These are phyloP conservation scores for Dactylellina drechsleri DNA, from an alignment of 2,329 filamentous ascomycete species.

Conservation along the genomic window DNA sequence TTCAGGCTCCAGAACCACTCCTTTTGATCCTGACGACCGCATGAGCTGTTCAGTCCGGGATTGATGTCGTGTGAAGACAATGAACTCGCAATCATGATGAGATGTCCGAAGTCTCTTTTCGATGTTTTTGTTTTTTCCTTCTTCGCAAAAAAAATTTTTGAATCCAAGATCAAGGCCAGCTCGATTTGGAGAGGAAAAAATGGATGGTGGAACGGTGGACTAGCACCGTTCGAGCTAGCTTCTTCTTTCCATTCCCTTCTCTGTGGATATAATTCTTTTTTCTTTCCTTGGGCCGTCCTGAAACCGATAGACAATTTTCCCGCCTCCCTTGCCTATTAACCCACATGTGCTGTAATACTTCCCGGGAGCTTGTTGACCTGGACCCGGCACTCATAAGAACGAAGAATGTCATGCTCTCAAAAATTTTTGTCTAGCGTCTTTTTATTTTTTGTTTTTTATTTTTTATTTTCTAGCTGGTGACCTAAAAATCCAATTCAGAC, in stretches of 20 bases:
- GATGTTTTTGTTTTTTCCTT: background rate
- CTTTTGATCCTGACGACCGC: conserved; percentile 42
- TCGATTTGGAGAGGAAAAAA: conserved; percentile 13
- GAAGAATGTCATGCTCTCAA: conserved; percentile 48
- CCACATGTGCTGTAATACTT: conserved; percentile 50
- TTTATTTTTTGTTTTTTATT: conserved; percentile 24
- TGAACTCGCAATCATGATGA: conserved; percentile 44
- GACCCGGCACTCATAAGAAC: conserved; percentile 47
- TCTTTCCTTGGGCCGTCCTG: conserved; percentile 40
- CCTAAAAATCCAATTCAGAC: conserved; percentile 51
- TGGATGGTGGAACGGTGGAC: conserved; percentile 16
- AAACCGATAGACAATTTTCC: conserved; percentile 54
- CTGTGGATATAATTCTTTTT: conserved; percentile 16
- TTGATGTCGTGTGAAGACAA: conserved; percentile 39
- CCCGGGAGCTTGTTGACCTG: conserved; percentile 54
- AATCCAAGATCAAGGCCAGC: conserved; percentile 19
- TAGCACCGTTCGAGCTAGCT: conserved; percentile 20
- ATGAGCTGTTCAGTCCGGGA: conserved; percentile 37
- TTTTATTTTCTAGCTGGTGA: conserved; percentile 22
- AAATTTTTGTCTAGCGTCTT: conserved; percentile 27
- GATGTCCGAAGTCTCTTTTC: conserved; percentile 26
- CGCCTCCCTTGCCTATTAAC: conserved; percentile 54
- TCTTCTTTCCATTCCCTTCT: conserved; percentile 22
- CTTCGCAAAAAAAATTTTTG: background rate
- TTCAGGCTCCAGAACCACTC: conserved; percentile 33